Conservation (phyloP, 108 stramenopile species). For the Fistulifera solaris region DNA sequence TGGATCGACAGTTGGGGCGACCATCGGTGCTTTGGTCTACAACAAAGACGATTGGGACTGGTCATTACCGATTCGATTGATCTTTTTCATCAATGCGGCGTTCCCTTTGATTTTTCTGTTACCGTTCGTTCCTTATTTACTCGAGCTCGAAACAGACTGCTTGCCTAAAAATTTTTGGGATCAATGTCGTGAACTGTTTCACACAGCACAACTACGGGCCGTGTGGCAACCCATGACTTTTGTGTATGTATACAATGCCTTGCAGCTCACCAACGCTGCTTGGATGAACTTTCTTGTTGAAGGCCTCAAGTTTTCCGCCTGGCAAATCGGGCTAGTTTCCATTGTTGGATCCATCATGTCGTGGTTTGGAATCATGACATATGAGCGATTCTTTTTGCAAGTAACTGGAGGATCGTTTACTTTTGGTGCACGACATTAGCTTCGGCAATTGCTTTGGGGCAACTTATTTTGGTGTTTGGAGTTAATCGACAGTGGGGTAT, state of each 20-base stretch:
- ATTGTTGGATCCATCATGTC: constrained; percentile 56
- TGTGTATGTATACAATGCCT: constrained; percentile 60
- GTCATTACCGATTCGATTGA: no score
- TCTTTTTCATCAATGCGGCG: constrained; percentile 1
- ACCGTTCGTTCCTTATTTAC: not conserved
- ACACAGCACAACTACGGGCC: constrained; percentile 53
- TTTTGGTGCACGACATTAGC: constrained; percentile 58
- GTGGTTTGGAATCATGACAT: constrained; percentile 65
- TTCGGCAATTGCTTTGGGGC: constrained; percentile 53
- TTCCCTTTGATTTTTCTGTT: constrained; percentile 9
- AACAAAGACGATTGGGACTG: no score
- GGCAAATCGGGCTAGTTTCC: constrained; percentile 56
- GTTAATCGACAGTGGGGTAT: constrained; percentile 62
- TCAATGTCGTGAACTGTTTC: constrained; percentile 60
- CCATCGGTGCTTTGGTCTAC: not conserved
- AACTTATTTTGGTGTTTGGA: constrained; percentile 52
- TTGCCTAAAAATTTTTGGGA: constrained; percentile 26
- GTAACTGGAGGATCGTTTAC: constrained; percentile 71
- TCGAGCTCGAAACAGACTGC: not conserved
- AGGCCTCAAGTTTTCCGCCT: constrained; percentile 49
- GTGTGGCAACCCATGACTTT: constrained; percentile 81
- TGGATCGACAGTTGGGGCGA: constrained; percentile 39
- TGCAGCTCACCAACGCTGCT: constrained; percentile 72
- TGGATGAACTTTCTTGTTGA: constrained; percentile 66
- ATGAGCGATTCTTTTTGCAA: constrained; percentile 75